A percentile compares a stretch with the other conserved stretches of the same genome.
Conservation (phyloP, 148 eudicot genomes). For the Rhododendron vialii region DNA sequence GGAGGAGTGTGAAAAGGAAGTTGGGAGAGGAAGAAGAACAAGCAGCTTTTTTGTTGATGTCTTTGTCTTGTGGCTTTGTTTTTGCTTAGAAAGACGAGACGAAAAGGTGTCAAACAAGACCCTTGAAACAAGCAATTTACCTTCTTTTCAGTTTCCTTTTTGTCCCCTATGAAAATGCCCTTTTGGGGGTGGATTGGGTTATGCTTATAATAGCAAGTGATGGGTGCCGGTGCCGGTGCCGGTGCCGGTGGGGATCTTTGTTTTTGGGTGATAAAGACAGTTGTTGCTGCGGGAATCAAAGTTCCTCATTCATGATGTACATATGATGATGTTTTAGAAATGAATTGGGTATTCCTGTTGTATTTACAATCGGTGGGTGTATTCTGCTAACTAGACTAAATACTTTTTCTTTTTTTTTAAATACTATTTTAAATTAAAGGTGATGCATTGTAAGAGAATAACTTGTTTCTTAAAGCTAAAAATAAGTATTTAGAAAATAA, state of each 20-base stretch:
- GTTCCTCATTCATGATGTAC: background rate
- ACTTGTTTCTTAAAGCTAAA: too few species aligned
- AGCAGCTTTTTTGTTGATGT: conserved; percentile 53
- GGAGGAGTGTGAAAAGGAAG: conserved; percentile 5
- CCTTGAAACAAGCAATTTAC: background rate
- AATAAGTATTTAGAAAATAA: too few species aligned
- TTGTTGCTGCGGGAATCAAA: background rate
- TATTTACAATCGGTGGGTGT: background rate
- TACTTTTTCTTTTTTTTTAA: too few species aligned
- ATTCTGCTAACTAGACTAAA: too few species aligned
- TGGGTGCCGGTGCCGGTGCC: background rate
- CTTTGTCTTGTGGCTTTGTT: conserved; percentile 50
- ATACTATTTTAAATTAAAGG: too few species aligned
- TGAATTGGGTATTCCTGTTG: background rate
- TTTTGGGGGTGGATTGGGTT: background rate
- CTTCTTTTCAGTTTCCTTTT: background rate
- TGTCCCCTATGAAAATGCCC: background rate
- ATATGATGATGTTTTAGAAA: background rate
- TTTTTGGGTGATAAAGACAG: background rate
- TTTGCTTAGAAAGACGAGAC: conserved; percentile 19
- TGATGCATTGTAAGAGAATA: too few species aligned
- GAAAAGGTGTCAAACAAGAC: background rate
- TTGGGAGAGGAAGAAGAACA: conserved; percentile 49
- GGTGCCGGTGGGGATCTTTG: background rate
- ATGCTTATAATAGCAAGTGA: background rate